Percentiles rank a stretch among this genome's conserved stretches.
phyloP scores from a whole-genome alignment of 257 asterid genomes.

The Solanum ossicruentum region DNA sequence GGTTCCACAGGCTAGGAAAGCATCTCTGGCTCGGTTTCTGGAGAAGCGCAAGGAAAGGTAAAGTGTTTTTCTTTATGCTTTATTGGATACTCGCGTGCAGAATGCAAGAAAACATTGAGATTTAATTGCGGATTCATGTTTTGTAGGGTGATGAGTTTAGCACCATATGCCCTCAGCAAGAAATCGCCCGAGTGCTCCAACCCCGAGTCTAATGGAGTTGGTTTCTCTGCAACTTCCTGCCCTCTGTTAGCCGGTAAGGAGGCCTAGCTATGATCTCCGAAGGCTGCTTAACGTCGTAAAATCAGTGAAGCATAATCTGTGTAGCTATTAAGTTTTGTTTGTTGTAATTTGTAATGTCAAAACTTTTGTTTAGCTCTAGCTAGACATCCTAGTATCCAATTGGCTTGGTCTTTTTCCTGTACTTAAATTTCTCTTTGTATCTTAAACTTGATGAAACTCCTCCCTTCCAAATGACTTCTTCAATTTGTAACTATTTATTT shows the following conservation, averaged over 20 bases:
- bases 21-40: constrained; percentile 56
- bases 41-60: constrained; percentile 71
- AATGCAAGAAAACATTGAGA: background rate
- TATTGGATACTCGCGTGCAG: background rate
- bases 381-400: background rate
- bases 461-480: background rate
- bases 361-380: background rate
- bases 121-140: background rate
- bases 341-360: background rate
- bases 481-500: background rate
- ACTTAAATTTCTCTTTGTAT: background rate
- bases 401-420: background rate
- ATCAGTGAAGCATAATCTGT: background rate
- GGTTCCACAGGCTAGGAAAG: constrained; percentile 62
- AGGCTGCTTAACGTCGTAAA: background rate
- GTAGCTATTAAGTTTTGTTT: background rate
- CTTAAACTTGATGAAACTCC: background rate
- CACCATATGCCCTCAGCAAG: constrained; percentile 43
- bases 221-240: constrained; percentile 33
- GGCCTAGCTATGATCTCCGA: background rate
- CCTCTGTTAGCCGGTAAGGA: constrained; percentile 19
- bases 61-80: background rate
- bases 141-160: constrained; percentile 46
- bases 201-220: constrained; percentile 22
- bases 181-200: constrained; percentile 15